Conservation (phyloP, 140 eudicot genomes). For the Erigeron philadelphicus region DNA sequence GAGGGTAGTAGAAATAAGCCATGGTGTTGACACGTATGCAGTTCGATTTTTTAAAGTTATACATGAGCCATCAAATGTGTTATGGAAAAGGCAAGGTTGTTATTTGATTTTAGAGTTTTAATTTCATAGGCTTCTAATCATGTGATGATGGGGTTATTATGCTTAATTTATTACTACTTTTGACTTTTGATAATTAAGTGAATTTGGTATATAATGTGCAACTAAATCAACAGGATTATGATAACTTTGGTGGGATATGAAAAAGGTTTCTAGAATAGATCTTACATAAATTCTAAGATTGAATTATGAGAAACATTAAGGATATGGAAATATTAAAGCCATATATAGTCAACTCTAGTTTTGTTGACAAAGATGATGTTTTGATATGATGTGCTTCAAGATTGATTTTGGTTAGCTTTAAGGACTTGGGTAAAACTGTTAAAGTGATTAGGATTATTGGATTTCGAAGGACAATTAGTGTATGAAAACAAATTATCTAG, state of each 20-base stretch:
- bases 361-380: constrained; percentile 1
- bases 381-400: background rate
- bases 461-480: background rate
- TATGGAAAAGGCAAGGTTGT: constrained; percentile 24
- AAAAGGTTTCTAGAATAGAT: constrained; percentile 22
- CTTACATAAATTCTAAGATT: background rate
- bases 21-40: too few relatives aligned
- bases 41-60: background rate
- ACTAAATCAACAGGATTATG: background rate
- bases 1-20: too few relatives aligned
- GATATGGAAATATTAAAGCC: background rate
- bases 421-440: background rate
- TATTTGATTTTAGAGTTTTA: constrained; percentile 18
- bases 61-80: constrained; percentile 36
- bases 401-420: background rate
- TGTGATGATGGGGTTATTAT: constrained; percentile 15
- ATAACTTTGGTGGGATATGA: constrained; percentile 11
- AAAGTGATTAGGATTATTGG: background rate
- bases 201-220: background rate
- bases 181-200: constrained; percentile 7
- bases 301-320: constrained; percentile 4
- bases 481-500: background rate
- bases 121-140: constrained; percentile 11
- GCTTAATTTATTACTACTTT: constrained; percentile 22
- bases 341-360: constrained; percentile 3